Conservation (phyloP, 1,284 basidiomycete species). For the Xerocomus nothofagi region DNA sequence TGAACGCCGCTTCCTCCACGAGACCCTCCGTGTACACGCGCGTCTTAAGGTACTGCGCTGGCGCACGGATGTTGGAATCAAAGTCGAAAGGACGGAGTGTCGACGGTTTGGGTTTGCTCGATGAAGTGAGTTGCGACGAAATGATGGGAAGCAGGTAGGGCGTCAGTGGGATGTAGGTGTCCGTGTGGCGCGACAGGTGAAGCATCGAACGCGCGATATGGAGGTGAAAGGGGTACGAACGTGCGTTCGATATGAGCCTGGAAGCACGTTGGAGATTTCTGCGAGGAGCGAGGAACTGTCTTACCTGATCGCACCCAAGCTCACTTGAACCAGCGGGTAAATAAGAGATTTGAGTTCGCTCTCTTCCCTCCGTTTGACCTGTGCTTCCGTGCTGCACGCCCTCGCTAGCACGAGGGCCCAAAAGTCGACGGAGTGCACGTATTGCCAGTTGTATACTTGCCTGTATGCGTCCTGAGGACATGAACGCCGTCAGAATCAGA, state of each 20-base stretch:
- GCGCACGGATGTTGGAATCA: conserved; percentile 84
- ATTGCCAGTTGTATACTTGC: conserved; percentile 99
- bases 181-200: conserved; percentile 74
- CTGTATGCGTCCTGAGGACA: conserved; percentile 77
- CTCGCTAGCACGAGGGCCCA: conserved; percentile 90
- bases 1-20: conserved; percentile 77
- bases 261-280: not conserved
- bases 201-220: conserved; percentile 74
- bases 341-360: conserved; percentile 87
- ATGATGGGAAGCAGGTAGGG: conserved; percentile 89
- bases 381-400: conserved; percentile 66
- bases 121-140: conserved; percentile 73
- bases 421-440: conserved; percentile 93
- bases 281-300: conserved; percentile 28
- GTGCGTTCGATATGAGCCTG: conserved; percentile 81
- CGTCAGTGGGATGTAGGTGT: conserved; percentile 86
- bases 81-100: conserved; percentile 90
- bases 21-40: conserved; percentile 84
- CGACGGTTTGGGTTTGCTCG: conserved; percentile 79
- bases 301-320: conserved; percentile 88
- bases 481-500: conserved; percentile 16
- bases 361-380: conserved; percentile 55
- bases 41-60: conserved; percentile 88
- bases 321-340: conserved; percentile 95
- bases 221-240: conserved; percentile 81